Conservation (phyloP, 257 asterid genomes). For the Asclepias syriaca region DNA sequence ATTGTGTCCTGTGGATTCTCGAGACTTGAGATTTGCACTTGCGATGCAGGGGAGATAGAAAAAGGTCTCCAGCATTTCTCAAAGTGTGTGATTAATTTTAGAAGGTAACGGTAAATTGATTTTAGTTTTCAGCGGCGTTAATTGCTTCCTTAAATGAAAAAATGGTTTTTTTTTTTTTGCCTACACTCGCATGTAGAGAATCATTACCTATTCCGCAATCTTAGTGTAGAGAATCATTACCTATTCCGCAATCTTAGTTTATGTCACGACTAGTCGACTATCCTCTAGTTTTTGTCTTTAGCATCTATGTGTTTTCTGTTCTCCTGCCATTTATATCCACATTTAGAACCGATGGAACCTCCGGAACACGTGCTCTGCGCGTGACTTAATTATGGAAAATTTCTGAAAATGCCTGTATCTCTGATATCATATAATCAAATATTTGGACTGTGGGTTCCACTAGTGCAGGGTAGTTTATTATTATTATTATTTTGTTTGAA, state of each 20-base stretch:
- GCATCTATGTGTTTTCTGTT: not conserved
- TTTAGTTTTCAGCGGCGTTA: conserved; percentile 17
- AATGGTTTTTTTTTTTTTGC: not conserved
- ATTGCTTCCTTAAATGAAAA: conserved; percentile 8
- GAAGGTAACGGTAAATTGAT: conserved; percentile 31
- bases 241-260: not conserved
- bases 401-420: not conserved
- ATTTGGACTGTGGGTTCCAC: no score
- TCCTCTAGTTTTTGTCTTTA: conserved; percentile 6
- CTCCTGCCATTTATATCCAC: conserved; percentile 7
- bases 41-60: conserved; percentile 1
- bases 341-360: conserved; percentile 6
- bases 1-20: conserved; percentile 15
- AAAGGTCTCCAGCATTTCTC: not conserved
- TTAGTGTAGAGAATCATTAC: conserved; percentile 15
- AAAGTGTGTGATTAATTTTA: conserved; percentile 3
- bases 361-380: conserved; percentile 31
- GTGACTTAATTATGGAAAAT: conserved; percentile 20
- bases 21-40: conserved; percentile 19
- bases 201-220: not conserved
- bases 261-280: not conserved
- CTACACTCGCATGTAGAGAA: conserved; percentile 20
- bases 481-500: no score
- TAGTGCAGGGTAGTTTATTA: no score
- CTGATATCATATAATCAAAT: no score